These are phyloP conservation scores for Cystobasidium tubakii DNA, from an alignment of 768 basidiomycete species.

Conservation along the genomic window DNA sequence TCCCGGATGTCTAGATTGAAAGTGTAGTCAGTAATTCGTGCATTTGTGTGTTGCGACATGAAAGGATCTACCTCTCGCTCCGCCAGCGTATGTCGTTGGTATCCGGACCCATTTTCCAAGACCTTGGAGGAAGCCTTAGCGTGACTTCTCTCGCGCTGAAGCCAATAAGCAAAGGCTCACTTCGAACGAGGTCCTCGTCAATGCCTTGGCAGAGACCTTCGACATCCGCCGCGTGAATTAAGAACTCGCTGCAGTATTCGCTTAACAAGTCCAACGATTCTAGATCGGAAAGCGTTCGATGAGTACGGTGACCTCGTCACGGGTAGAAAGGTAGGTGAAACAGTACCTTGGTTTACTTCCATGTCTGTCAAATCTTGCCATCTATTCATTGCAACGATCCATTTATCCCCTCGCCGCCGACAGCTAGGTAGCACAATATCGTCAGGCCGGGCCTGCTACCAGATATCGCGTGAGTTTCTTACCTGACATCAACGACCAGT, in stretches of 20 bases:
- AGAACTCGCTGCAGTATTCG: slow-evolving; percentile 83
- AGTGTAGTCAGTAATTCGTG: not conserved
- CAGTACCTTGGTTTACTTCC: slow-evolving; percentile 79
- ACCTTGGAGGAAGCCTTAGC: slow-evolving; percentile 52
- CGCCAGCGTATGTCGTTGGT: slow-evolving; percentile 94
- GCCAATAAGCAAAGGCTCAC: slow-evolving; percentile 52
- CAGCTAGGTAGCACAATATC: slow-evolving; percentile 58
- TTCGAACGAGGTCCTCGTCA: slow-evolving; percentile 75
- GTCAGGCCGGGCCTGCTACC: not conserved
- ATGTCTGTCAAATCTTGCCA: slow-evolving; percentile 96
- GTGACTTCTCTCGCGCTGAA: not conserved
- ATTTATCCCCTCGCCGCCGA: slow-evolving; percentile 64
- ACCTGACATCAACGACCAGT: slow-evolving; percentile 94
- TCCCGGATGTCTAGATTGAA: slow-evolving; percentile 70
- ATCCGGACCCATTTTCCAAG: slow-evolving; percentile 86
- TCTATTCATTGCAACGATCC: slow-evolving; percentile 97
- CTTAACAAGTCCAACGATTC: slow-evolving; percentile 72
- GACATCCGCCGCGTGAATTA: slow-evolving; percentile 97
- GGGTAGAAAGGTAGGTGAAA: no score
- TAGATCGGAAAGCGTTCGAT: slow-evolving; percentile 49
- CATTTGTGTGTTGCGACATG: not conserved
- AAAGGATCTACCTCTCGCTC: slow-evolving; percentile 67
- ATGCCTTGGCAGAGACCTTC: slow-evolving; percentile 96
- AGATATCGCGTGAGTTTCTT: slow-evolving; percentile 37
- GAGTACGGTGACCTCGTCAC: no score